Evolutionary conservation across 1,139 yeast species (phyloP), one percentile per base, ranked within the genome.

Genomic region (Blastobotrys illinoisensis): DNA sequence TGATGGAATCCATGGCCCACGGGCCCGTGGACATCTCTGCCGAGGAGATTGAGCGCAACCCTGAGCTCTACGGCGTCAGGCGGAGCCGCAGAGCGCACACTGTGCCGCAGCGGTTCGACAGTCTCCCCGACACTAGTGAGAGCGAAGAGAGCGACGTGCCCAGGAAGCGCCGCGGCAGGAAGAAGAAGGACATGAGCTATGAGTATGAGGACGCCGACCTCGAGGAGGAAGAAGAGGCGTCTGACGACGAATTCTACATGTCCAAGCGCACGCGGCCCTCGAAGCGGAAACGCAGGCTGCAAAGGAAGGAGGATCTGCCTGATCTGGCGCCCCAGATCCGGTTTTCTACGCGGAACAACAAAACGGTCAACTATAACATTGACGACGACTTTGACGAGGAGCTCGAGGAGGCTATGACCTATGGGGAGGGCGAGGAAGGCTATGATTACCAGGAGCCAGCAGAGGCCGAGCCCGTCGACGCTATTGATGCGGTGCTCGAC

Each of bases 51-150:
- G 68, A 66, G 28, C 61, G 62, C 55, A 68, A 89, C 69, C 98
- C 99, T 1, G 97, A 89, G 70, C 79, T 93, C 32, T 93, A 91
- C 65, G 99, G 99, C 2, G 78, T 93, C 57, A 81, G 98, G 68
- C 80, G 98, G 64, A 87, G 96, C 36, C 85, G 86, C 47, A 79
- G 98, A 63, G 85, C 88, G 19, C 80, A 84, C 61, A 71, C 71
- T 16, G 76, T 78, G 3, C 69, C 71, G 1, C 82, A 79, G 21
- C 72, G 77, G 47, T 79, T 77, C 58, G 72, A 71, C 32, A 48
- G 61, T 28, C 63, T 59, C 64, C 49, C 68, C 24, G 69, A 63
- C 48, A 55, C 58, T 26, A 57, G 64, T 56, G 61, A 55, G 49
- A 58, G 51, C 13, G 65, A 60, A 19, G 66, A 61, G 51, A 61